Evolutionary conservation across 2,329 filamentous ascomycete genomes (phyloP), one percentile per base, ranked within the genome.

Genomic region (Fusarium oxysporum): DNA sequence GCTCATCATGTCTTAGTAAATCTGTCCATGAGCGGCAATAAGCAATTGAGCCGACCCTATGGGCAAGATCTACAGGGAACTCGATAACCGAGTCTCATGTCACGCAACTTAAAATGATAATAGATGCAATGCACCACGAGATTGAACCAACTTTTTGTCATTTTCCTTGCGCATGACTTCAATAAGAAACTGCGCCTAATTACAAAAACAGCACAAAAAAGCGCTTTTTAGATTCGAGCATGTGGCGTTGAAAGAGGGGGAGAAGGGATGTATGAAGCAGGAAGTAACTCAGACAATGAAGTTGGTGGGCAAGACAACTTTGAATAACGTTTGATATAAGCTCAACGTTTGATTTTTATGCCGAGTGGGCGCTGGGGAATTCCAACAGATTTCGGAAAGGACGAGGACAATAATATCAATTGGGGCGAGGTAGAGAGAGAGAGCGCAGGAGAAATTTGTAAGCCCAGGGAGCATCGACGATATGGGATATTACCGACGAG

Each of bases 201-300:
- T 77, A 78, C 73, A 78, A 76, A 60, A 72, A 78, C 53, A 78
- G 68, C 75, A 74, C 72, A 47, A 58, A 33, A 71, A 58, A 71
- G 73, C 76, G 75, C 73, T 68, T 77, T 71, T 78, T 72, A 77
- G 72, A 77, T 78, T 77, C 61, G 63, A 68, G 48, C 61, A 71
- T 54, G 51, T 28, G 61, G 41, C 44, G 62, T 73, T 53, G 54
- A 61, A 48, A 70, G 41, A 40, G 30, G 47, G 40, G 45, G 47
- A 47, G 48, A 44, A 45, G 41, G 38, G 48, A 25, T 33, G 44
- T 38, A 44, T 60, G 43, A 59, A 43, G 53, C 33, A 25, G 43
- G 41, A 61, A 53, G 48, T 43, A 45, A 68, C 50, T 70, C 55
- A 38, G 40, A 32, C 51, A 51, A 60, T 53, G 43, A 33, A 72